Conservation (phyloP, 768 basidiomycete species). For the Mycena metata region DNA sequence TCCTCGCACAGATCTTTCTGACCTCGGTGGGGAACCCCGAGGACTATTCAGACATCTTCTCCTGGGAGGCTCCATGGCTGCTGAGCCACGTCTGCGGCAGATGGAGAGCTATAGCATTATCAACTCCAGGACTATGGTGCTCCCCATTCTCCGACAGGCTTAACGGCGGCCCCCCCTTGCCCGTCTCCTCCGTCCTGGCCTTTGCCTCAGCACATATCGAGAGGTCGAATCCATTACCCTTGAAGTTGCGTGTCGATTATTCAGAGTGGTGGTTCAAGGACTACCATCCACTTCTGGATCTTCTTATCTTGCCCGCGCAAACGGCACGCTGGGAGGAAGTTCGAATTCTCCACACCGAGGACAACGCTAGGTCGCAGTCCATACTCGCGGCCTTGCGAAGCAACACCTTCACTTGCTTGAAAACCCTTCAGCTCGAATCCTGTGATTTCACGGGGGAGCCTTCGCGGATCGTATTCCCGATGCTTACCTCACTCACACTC, state of each 20-base stretch:
- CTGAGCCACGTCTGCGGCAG: not conserved
- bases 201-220: not conserved
- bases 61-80: not conserved
- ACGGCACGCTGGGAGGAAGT: not conserved
- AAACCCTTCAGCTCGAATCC: not conserved
- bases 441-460: not conserved
- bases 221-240: not conserved
- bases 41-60: too few relatives aligned
- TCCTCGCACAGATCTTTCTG: not conserved
- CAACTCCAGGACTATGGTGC: not conserved
- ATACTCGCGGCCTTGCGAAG: not conserved
- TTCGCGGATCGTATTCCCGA: not conserved
- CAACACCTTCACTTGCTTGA: not conserved
- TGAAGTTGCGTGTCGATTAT: not conserved
- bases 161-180: too few relatives aligned
- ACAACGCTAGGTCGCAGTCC: not conserved
- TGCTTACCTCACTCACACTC: not conserved
- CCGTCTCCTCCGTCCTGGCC: not conserved
- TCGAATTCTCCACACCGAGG: not conserved
- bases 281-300: not conserved
- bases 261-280: not conserved
- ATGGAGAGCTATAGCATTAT: slow-evolving; percentile 1
- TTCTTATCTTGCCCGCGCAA: not conserved
- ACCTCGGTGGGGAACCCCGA: too few relatives aligned
- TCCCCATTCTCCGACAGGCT: not conserved